phyloP scores from a whole-genome alignment of 306 rosid species.

The Castanospermum australe region DNA sequence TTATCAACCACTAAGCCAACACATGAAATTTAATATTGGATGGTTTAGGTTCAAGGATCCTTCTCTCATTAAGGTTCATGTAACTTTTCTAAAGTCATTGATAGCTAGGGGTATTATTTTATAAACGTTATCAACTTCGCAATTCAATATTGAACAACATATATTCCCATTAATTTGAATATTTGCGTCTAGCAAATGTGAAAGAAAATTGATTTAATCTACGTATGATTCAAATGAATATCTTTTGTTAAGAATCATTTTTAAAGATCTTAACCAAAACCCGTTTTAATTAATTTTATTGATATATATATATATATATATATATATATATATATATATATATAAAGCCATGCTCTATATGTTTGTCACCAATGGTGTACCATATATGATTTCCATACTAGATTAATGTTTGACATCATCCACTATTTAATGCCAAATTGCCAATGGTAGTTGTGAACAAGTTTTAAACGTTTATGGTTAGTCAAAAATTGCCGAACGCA shows the following conservation, averaged over 20 bases:
- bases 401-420: conserved; percentile 42
- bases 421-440: conserved; percentile 2
- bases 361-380: conserved; percentile 32
- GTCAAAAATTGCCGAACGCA: background rate
- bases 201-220: conserved; percentile 19
- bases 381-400: conserved; percentile 33
- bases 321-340: no score
- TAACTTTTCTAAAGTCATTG: conserved; percentile 8
- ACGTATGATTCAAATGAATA: conserved; percentile 7
- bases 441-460: background rate
- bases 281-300: no score
- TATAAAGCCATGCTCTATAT: conserved; percentile 27
- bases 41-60: conserved; percentile 29
- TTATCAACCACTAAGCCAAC: no score
- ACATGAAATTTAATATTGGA: no score
- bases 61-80: conserved; percentile 22
- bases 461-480: background rate
- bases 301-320: no score
- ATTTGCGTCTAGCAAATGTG: conserved; percentile 15
- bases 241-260: background rate
- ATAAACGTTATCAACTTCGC: conserved; percentile 20
- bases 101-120: conserved; percentile 14
- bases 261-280: conserved; percentile 11
- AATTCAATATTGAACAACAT: conserved; percentile 3
- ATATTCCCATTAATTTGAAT: conserved; percentile 6